These are phyloP conservation scores for Microdochium trichocladiopsis DNA, from an alignment of 2,329 filamentous ascomycete species.

Conservation along the genomic window DNA sequence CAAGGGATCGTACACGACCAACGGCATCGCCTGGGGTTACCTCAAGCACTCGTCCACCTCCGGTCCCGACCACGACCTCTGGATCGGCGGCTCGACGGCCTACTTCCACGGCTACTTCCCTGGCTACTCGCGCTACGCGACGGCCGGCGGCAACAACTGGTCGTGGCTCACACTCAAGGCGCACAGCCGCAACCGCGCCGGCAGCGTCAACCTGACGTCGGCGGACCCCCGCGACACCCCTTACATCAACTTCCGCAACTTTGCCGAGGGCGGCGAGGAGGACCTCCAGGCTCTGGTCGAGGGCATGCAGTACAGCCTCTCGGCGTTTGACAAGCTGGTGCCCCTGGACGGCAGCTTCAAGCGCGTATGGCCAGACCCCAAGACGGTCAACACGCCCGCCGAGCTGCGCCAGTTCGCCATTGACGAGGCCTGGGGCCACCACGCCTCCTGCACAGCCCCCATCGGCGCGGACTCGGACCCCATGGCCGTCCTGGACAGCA, in stretches of 20 bases:
- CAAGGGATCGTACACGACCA: slow-evolving; percentile 9
- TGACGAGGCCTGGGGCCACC: slow-evolving; percentile 44
- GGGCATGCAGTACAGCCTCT: slow-evolving; percentile 6
- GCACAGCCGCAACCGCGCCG: slow-evolving; percentile 13
- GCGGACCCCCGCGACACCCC: slow-evolving; percentile 12
- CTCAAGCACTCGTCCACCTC: slow-evolving; percentile 6
- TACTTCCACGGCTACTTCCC: slow-evolving; percentile 9
- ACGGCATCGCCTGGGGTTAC: slow-evolving; percentile 11
- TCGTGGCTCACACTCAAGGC: slow-evolving; percentile 12
- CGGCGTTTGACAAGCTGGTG: slow-evolving; percentile 8
- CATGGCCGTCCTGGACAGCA: slow-evolving; percentile 42
- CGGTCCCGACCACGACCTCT: slow-evolving; percentile 36
- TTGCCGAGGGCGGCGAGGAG: slow-evolving; percentile 7
- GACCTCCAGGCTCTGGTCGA: slow-evolving; percentile 11
- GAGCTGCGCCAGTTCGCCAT: slow-evolving; percentile 36
- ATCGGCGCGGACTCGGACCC: slow-evolving; percentile 44
- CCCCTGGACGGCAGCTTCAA: slow-evolving; percentile 12
- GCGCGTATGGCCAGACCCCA: slow-evolving; percentile 8
- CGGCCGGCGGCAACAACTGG: slow-evolving; percentile 5
- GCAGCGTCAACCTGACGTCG: slow-evolving; percentile 11
- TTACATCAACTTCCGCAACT: slow-evolving; percentile 8
- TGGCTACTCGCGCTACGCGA: slow-evolving; percentile 5
- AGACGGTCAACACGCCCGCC: slow-evolving; percentile 19
- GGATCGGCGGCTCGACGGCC: slow-evolving; percentile 10
- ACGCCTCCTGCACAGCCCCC: slow-evolving; percentile 42